phyloP scores from a whole-genome alignment of 2,329 filamentous ascomycete species.

The Penicillium oxalicum region DNA sequence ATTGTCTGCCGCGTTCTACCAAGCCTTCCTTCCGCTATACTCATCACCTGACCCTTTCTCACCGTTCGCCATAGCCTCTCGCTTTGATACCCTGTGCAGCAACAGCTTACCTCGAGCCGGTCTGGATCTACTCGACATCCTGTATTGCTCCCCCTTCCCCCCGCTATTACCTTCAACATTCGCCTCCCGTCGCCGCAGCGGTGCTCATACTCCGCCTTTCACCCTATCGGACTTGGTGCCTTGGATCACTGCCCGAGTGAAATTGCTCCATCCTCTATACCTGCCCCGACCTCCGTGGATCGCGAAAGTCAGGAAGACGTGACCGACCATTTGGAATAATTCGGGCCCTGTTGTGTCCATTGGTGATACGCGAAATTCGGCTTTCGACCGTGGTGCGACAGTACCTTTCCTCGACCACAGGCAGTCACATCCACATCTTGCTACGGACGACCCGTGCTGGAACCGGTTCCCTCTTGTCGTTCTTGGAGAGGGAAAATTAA shows the following conservation, averaged over 20 bases:
- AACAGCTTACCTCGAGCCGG: not conserved
- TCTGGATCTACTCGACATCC: no score
- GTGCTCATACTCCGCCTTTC: no score
- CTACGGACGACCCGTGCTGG: conserved; percentile 11
- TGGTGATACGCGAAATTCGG: conserved; percentile 29
- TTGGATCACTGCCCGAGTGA: no score
- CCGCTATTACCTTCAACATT: no score
- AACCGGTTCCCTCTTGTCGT: not conserved
- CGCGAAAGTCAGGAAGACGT: conserved; percentile 21
- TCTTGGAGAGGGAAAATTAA: no score
- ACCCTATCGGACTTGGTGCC: no score
- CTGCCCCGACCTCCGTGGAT: conserved; percentile 21
- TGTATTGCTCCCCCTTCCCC: no score
- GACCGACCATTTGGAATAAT: conserved; percentile 31
- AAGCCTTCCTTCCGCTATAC: not conserved
- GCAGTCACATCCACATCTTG: conserved; percentile 14
- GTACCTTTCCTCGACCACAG: conserved; percentile 14
- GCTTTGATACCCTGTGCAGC: no score
- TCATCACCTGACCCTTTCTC: conserved; percentile 11
- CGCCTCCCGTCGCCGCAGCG: no score
- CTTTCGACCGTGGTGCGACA: conserved; percentile 29
- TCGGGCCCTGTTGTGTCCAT: conserved; percentile 10
- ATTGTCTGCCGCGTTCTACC: no score
- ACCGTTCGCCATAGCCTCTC: not conserved
- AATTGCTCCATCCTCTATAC: not conserved